Evolutionary conservation across 345 rosid species (phyloP).

Genomic region (Eutrema heterophyllum): DNA sequence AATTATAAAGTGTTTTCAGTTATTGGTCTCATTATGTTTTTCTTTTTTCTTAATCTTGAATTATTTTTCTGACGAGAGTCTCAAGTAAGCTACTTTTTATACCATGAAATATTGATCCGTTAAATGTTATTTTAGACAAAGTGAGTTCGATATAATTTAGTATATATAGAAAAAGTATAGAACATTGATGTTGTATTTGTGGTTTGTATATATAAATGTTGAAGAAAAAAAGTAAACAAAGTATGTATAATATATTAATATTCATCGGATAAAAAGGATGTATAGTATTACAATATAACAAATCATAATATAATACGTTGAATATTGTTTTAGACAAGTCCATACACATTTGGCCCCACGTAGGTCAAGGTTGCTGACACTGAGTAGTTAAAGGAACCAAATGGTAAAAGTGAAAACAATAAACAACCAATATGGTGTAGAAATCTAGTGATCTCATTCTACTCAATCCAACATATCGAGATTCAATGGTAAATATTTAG

Average conservation of each 20-base stretch:
- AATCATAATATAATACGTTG: neutral
- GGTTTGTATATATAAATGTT: neutral
- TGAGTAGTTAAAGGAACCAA: neutral
- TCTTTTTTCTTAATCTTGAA: neutral
- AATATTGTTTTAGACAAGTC: constrained; percentile 17
- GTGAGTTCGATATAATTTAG: neutral
- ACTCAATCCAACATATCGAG: neutral
- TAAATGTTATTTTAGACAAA: neutral
- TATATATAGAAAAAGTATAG: neutral
- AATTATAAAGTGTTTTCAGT: neutral
- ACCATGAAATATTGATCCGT: neutral
- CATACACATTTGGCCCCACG: constrained; percentile 8
- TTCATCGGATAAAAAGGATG: neutral
- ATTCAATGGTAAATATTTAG: neutral
- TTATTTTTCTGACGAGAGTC: neutral
- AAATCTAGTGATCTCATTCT: neutral
- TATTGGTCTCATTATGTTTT: neutral
- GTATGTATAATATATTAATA: neutral
- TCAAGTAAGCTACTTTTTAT: neutral
- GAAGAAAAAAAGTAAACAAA: neutral
- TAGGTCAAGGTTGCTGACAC: constrained; percentile 22
- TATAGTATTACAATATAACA: neutral
- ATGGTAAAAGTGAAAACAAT: neutral
- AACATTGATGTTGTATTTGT: neutral
- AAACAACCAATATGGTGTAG: neutral